Evolutionary conservation across 169 alveolate species (phyloP), one percentile per base, ranked within the genome.

Genomic region (Eimeria necatrix): DNA sequence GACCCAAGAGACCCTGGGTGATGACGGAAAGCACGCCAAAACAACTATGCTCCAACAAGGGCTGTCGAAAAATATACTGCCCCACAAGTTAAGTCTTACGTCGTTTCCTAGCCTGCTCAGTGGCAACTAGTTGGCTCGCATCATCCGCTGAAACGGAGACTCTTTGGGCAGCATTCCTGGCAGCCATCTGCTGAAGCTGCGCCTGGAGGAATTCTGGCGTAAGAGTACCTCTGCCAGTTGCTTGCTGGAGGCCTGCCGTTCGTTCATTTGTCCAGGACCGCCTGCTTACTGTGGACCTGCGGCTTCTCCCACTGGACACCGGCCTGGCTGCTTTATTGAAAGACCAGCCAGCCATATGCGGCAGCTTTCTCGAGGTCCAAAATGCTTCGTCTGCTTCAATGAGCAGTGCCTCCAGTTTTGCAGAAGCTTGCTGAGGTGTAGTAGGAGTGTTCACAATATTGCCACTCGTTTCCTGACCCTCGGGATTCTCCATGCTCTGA

Each of bases 271-370:
- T 80, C 48, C 70, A 49, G 88, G 71, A 49, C 41, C 24, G 68
- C 32, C 4, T 18, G 61, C 88, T 49, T 14, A 51, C 53, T 4
- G 70, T 7, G 26, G 88, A 51, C 20, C 48, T 48, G 24, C 85
- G 56, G 71, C 18, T 24, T 24, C 48, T 80, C 16, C 88, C 70
- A 14, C 71, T 48, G 22, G 61, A 51, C 10, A 46, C 14, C 18
- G 70, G 32, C 4, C 88, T 24, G 0, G 88, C 46, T n/a, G 88
- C 51, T n/a, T 49, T 80, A 18, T 48, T 16, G 5, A 20, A 12
- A 48, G 53, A 20, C 88, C 88, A 80, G 7, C 88, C 88, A 18
- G 88, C 88, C 88, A 80, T 80, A 4, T 80, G 88, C n/a, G 20
- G 26, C 70, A 51, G 10, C 41, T 80, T 80, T 41, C 88, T 51